Conservation (phyloP, 345 rosid genomes). For the Mallotus nudiflorus region DNA sequence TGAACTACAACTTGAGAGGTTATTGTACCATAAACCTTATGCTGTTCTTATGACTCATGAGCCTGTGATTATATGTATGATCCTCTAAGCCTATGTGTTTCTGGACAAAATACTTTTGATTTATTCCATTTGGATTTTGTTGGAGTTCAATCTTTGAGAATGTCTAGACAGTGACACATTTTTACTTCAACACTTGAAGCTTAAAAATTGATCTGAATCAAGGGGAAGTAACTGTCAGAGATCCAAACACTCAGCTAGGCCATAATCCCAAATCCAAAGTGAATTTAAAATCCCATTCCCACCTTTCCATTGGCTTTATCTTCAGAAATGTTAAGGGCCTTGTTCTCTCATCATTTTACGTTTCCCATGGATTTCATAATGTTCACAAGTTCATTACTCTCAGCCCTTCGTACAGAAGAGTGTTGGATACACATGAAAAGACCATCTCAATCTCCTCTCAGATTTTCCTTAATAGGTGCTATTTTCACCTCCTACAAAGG, state of each 20-base stretch:
- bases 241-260: not conserved
- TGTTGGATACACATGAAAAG: too few species aligned
- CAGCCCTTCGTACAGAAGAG: too few species aligned
- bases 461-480: too few species aligned
- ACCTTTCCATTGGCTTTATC: too few species aligned
- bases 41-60: not conserved
- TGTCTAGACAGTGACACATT: not conserved
- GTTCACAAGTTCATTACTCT: too few species aligned
- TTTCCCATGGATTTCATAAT: too few species aligned
- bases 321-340: too few species aligned
- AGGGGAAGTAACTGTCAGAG: not conserved
- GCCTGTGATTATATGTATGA: not conserved
- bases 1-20: not conserved
- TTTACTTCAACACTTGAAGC: not conserved
- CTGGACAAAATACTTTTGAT: not conserved
- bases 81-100: not conserved
- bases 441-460: too few species aligned
- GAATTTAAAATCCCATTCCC: too few species aligned
- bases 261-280: too few species aligned
- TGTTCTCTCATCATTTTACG: too few species aligned
- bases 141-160: not conserved
- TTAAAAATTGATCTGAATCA: not conserved
- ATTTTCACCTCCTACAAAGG: too few species aligned
- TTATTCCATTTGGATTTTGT: not conserved
- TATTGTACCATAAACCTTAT: not conserved